Conservation (phyloP, 768 basidiomycete genomes). For the Cystobasidium onofrii region DNA sequence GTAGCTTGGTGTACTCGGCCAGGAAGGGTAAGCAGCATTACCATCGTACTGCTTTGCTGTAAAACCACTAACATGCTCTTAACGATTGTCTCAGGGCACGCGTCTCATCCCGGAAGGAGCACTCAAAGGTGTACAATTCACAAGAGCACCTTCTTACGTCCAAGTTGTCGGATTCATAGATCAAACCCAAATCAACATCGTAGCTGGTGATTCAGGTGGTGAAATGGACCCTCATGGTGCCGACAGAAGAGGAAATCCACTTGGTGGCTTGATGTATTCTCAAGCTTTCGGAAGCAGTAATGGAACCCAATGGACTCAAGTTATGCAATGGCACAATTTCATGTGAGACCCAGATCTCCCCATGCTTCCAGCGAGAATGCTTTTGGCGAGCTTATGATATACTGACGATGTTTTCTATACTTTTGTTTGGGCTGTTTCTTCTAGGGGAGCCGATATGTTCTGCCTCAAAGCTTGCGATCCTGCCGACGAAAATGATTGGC, state of each 20-base stretch:
- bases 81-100: conserved; percentile 46
- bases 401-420: no score
- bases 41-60: conserved; percentile 10
- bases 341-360: no score
- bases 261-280: conserved; percentile 64
- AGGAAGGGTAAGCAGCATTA: conserved; percentile 36
- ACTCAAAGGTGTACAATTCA: conserved; percentile 42
- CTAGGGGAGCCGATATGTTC: conserved; percentile 42
- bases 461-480: conserved; percentile 34
- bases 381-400: no score
- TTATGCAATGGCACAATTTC: conserved; percentile 59
- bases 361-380: no score
- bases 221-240: conserved; percentile 64
- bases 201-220: conserved; percentile 56
- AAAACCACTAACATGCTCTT: no score
- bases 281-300: conserved; percentile 40
- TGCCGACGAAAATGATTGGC: conserved; percentile 50
- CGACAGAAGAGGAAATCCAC: conserved; percentile 48
- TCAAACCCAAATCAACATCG: conserved; percentile 60
- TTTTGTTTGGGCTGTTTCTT: neutral
- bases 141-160: conserved; percentile 41
- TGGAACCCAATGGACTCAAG: conserved; percentile 48
- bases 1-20: conserved; percentile 69
- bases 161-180: conserved; percentile 51
- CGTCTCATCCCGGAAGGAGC: conserved; percentile 39